These are phyloP conservation scores for Trichoderma sp. DNA, from an alignment of 2,329 filamentous ascomycete genomes.

Conservation along the genomic window DNA sequence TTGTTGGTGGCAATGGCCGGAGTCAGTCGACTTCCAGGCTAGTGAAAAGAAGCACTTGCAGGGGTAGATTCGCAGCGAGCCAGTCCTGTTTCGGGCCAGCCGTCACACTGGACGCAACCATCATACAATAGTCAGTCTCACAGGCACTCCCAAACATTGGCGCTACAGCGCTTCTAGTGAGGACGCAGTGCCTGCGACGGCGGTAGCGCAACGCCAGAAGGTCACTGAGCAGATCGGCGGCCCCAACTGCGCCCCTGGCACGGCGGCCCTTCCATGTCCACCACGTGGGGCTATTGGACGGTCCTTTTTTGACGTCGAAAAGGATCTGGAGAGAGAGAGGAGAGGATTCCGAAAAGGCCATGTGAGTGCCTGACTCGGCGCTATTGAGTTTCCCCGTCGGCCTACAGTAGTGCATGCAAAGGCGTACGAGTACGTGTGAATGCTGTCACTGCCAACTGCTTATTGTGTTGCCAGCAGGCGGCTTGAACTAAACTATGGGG, in stretches of 20 bases:
- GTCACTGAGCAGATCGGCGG: not conserved
- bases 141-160: not conserved
- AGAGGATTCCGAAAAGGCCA: not conserved
- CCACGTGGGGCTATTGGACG: conserved; percentile 9
- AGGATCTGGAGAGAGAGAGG: not conserved
- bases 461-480: not conserved
- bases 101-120: conserved; percentile 3
- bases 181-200: not conserved
- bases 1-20: not conserved
- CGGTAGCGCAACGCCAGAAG: not conserved
- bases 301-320: conserved; percentile 9
- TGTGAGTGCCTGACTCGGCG: conserved; percentile 6
- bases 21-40: not conserved
- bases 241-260: not conserved
- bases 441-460: not conserved
- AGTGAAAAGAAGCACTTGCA: not conserved
- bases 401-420: not conserved
- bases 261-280: not conserved
- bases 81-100: not conserved
- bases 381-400: not conserved
- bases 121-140: not conserved
- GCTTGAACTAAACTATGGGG: not conserved
- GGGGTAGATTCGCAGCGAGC: not conserved
- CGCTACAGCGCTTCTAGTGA: not conserved
- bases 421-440: not conserved